Evolutionary conservation across 2,329 filamentous ascomycete species (phyloP).

Genomic region (Graphilbum sp.): DNA sequence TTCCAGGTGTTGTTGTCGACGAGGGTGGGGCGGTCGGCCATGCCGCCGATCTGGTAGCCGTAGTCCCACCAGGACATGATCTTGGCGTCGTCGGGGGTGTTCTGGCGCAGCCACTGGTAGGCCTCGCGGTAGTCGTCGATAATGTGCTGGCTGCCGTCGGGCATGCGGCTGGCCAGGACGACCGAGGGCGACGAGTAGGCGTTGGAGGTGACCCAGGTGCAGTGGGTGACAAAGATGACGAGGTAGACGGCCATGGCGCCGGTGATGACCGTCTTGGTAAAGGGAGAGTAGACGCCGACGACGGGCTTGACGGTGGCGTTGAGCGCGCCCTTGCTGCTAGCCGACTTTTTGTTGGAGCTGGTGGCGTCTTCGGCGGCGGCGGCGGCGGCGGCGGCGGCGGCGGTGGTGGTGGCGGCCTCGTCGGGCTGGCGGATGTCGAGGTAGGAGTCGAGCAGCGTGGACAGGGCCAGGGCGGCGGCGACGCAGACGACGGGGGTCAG

Average conservation of each 20-base stretch:
- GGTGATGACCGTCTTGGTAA: conserved; percentile 69
- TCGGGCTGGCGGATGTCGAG: conserved; percentile 49
- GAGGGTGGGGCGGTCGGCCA: conserved; percentile 91
- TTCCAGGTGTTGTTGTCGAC: conserved; percentile 99
- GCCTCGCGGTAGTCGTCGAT: conserved; percentile 99
- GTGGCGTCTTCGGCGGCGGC: conserved; percentile 25
- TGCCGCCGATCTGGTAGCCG: conserved; percentile 97
- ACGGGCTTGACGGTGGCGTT: conserved; percentile 56
- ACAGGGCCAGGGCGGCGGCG: conserved; percentile 75
- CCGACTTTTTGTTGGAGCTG: conserved; percentile 36
- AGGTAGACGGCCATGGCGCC: conserved; percentile 62
- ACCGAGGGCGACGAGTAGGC: conserved; percentile 97
- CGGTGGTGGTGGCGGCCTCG: conserved; percentile 25
- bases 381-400: no score
- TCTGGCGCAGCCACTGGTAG: conserved; percentile 98
- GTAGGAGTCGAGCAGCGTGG: conserved; percentile 78
- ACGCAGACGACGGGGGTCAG: conserved; percentile 93
- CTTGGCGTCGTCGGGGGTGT: conserved; percentile 88
- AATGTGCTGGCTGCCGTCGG: conserved; percentile 92
- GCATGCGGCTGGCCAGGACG: conserved; percentile 78
- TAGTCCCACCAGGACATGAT: conserved; percentile 99
- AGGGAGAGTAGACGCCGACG: conserved; percentile 66
- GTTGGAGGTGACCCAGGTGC: conserved; percentile 98
- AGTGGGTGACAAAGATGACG: conserved; percentile 87
- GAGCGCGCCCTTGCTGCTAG: conserved; percentile 30